Percentiles rank a stretch among this genome's conserved stretches.
Evolutionary conservation across 169 alveolate species (phyloP).

Genomic region (Eimeria zaria): DNA sequence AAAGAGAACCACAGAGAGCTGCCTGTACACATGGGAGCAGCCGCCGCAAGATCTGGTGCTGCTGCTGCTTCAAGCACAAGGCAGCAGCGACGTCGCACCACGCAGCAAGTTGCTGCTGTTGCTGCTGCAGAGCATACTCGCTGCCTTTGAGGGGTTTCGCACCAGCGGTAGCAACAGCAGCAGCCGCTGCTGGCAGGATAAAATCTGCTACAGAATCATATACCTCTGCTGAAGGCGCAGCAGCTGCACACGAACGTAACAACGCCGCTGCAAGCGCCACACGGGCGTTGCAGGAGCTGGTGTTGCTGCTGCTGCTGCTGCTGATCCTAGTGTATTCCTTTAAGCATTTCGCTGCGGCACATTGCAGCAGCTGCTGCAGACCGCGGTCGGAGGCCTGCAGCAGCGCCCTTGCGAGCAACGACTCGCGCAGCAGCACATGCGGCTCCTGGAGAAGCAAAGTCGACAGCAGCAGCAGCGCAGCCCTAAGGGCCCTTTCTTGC

Average conservation of each 20-base stretch:
- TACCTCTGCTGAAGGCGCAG: background rate
- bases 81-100: slow-evolving; percentile 50
- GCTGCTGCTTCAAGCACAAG: slow-evolving; percentile 42
- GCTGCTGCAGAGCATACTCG: background rate
- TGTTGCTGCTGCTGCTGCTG: slow-evolving; percentile 29
- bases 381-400: slow-evolving; percentile 27
- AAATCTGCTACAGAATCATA: background rate
- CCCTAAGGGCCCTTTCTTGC: background rate
- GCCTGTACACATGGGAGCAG: slow-evolving; percentile 23
- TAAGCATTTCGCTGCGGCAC: background rate
- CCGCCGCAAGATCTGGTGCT: background rate
- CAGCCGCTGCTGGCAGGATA: slow-evolving; percentile 2
- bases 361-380: slow-evolving; percentile 40
- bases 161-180: background rate
- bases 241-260: background rate
- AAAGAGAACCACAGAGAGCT: slow-evolving; percentile 1
- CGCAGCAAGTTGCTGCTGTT: slow-evolving; percentile 22
- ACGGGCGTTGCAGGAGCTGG: background rate
- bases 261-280: slow-evolving; percentile 41
- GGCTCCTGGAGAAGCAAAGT: background rate
- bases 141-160: background rate
- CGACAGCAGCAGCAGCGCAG: slow-evolving; percentile 11
- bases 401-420: slow-evolving; percentile 23
- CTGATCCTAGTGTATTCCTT: background rate
- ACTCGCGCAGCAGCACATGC: slow-evolving; percentile 25